Evolutionary conservation across 1,139 yeast genomes (phyloP), one percentile per base, ranked within the genome.

Genomic region (Eremothecium gossypii): DNA sequence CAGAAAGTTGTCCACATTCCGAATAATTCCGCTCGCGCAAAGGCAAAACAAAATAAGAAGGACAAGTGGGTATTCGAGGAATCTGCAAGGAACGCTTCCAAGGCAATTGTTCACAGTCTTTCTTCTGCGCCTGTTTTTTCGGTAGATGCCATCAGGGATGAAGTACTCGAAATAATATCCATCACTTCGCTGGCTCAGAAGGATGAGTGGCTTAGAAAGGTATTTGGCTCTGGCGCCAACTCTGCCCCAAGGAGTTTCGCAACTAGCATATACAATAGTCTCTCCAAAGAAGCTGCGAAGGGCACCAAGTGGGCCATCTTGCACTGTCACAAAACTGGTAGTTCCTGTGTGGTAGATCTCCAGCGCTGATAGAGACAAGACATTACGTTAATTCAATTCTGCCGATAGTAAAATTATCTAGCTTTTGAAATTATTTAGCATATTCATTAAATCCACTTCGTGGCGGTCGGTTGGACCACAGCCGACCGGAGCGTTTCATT

Each of bases 201-300:
- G 33, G 96, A 89, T 47, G 95, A 87, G 70, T 89, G 96, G 96
- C 67, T 79, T 37, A 69, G 94, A 51, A 82, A 84, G 52, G 87
- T 87, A 2, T 58, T 61, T 42, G 83, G 87, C 8, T 86, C 87
- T 33, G 73, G 80, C 1, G 73, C 83, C 2, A 68, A 67, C 49
- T 71, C 82, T 4, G 69, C 76, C 2, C 93, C 95, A 13, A 73
- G 85, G 58, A 83, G 87, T 45, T 87, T 83, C 64, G 80, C 89
- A 1, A 64, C 74, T 28, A 81, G 77, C 45, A 81, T 86, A 8
- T 83, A 83, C 59, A 76, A 74, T 49, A 74, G 85, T 1, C 67
- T 89, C 39, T 68, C 79, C 6, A 84, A 81, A 53, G 96, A 87
- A 54, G 76, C 79, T 5, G 54, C 76, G 1, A 77, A 79, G 52